Base-by-base conservation (phyloP, 2,329 filamentous ascomycete species). In the Trichoderma atrobrunneum region DNA sequence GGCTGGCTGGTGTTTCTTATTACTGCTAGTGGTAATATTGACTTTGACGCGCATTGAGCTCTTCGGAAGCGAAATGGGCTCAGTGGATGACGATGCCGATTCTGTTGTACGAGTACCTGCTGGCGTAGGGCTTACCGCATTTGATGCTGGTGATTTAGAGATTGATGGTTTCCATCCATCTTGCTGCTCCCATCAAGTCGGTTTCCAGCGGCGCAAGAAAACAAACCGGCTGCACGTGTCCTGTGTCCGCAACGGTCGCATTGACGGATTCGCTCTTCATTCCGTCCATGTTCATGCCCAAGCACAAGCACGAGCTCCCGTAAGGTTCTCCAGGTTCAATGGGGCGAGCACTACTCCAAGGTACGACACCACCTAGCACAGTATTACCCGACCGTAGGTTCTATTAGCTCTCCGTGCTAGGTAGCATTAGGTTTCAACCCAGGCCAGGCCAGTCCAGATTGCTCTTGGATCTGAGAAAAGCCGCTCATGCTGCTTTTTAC, bases 21-120 rank as follows among this genome's bases (percentile, higher is more conserved):
- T 60, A 16, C 34, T 36, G 14, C 34, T 36, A 56, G 51, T 34
- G 57, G 43, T 51, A 51, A 51, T 51, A 34, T 32, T 32, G 57
- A 69, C 32, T 39, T 30, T 61, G 59, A 48, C 54, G 66, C 66
- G 57, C 54, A 61, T 54, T 57, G 57, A 26, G 65, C 21, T 28
- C 5, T 28, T 57, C 12, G 32, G 66, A 70, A 70, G 66, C 66
- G 66, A 70, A 54, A 70, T 70, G 36, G 36, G 66, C 56, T 24
- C 16, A 28, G 48, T 54, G 39, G 66, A 60, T 61, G 66, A 70
- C 39, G 57, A 62, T 54, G 66, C 39, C 39, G 39, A 30, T 26
- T 34, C 61, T 63, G 21, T 51, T 36, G 34, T 16, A 61, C 24
- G 34, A 26, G 12, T 48, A 48, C 56, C 21, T 54, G 56, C 10